Conservation (phyloP, 1,139 yeast species). For the Barnettozyma hawaiiensis region DNA sequence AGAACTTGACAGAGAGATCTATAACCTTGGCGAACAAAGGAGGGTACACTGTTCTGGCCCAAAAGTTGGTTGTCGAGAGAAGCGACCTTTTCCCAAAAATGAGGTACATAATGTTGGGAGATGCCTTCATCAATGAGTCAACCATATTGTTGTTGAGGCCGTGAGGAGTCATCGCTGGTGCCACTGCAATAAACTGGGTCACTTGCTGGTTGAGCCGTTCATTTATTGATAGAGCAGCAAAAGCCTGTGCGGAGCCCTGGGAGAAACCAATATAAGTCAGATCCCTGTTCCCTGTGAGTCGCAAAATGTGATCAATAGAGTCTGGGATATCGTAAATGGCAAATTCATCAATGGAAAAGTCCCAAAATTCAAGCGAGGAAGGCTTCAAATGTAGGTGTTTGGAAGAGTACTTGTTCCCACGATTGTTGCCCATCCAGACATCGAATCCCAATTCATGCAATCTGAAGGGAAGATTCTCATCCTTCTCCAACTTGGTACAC, state of each 20-base stretch:
- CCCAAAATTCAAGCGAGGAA: slow-evolving; percentile 59
- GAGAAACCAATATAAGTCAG: slow-evolving; percentile 74
- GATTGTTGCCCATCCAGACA: slow-evolving; percentile 85
- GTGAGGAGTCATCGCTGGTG: slow-evolving; percentile 94
- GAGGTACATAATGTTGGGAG: slow-evolving; percentile 69
- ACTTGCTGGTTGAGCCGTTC: slow-evolving; percentile 64
- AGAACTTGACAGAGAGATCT: slow-evolving; percentile 57
- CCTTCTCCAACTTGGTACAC: slow-evolving; percentile 64
- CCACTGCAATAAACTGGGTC: slow-evolving; percentile 68
- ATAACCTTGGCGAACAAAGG: slow-evolving; percentile 71
- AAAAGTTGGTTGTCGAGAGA: slow-evolving; percentile 70
- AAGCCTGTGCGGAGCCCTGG: slow-evolving; percentile 85
- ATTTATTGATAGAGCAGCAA: slow-evolving; percentile 71
- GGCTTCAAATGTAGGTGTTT: slow-evolving; percentile 41
- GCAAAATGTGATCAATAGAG: slow-evolving; percentile 50
- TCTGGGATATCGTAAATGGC: slow-evolving; percentile 72
- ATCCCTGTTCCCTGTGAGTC: slow-evolving; percentile 33
- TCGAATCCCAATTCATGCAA: slow-evolving; percentile 78
- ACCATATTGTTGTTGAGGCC: slow-evolving; percentile 72
- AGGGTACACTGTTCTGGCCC: slow-evolving; percentile 82
- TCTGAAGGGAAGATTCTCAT: slow-evolving; percentile 66
- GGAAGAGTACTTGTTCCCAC: slow-evolving; percentile 82
- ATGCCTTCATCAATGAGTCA: slow-evolving; percentile 70
- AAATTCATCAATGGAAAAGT: slow-evolving; percentile 72
- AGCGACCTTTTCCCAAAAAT: slow-evolving; percentile 71